Percentiles rank a stretch among this genome's conserved stretches.
These are phyloP conservation scores for Mycena indigotica DNA, from an alignment of 768 basidiomycete species.

Conservation along the genomic window DNA sequence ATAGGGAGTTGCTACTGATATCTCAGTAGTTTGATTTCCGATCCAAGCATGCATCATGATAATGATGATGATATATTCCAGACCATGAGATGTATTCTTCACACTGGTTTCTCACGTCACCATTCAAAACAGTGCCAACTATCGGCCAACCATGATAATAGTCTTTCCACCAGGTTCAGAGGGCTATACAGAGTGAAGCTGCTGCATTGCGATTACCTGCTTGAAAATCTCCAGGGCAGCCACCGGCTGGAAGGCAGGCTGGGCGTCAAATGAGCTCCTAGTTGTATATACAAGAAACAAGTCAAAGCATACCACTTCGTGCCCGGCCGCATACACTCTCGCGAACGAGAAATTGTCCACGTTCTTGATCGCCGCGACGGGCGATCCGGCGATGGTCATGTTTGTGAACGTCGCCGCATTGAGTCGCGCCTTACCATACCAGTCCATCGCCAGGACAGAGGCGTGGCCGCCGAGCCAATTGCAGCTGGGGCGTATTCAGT, in stretches of 20 bases:
- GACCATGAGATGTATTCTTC: too few species aligned
- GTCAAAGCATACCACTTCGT: conserved; percentile 52
- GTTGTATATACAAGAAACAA: background rate
- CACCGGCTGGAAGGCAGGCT: conserved; percentile 67
- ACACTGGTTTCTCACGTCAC: too few species aligned
- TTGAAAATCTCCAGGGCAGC: conserved; percentile 60
- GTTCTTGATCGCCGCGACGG: conserved; percentile 63
- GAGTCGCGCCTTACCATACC: conserved; percentile 44
- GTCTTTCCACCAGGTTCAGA: too few species aligned
- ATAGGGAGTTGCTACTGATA: too few species aligned
- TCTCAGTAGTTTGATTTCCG: too few species aligned
- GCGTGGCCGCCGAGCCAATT: conserved; percentile 52
- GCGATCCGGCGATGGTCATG: conserved; percentile 55
- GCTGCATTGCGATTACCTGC: conserved; percentile 53
- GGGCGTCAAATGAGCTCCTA: background rate
- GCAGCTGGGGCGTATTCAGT: conserved; percentile 33
- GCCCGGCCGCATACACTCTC: conserved; percentile 62
- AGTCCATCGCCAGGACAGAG: conserved; percentile 46
- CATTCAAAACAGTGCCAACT: too few species aligned
- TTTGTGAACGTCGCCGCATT: conserved; percentile 46
- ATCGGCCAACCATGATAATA: too few species aligned
- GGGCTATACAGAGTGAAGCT: conserved; percentile 55
- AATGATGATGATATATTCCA: too few species aligned
- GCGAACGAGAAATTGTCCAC: conserved; percentile 70
- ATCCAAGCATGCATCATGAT: too few species aligned